Base-by-base conservation (phyloP, 306 rosid species). In the Medicago lupulina region DNA sequence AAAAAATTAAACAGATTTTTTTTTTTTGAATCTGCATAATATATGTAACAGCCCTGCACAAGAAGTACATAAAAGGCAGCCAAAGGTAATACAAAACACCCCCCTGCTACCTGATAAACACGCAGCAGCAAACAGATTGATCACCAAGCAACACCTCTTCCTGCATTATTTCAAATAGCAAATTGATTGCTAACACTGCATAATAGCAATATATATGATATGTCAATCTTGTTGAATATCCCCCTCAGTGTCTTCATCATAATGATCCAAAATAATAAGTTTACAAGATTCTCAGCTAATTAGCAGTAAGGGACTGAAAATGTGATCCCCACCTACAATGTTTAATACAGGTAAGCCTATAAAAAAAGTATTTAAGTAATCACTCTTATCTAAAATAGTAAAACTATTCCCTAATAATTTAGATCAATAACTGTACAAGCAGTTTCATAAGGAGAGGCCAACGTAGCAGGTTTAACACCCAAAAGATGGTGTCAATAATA, bases 401-500 rank as follows among this genome's bases (percentile, higher is more conserved):
- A 61, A 78, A 78, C 69, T 16, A 53, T 57, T 39, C 77, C 82
- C 60, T 74, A 76, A 75, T 79, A 59, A 75, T 71, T 58, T 76
- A 19, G 66, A 50, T 16, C 79, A 55, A 55, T 23, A 39, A 85
- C 76, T 63, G 47, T 74, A 41, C 49, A 2, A 60, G 67, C 59
- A 64, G 63, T 81, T 73, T 68, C 74, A 58, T 34, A 31, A 60
- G 78, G 73, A 81, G 74, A 73, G 78, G 49, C 75, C 83, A 57
- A 73, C 39, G 23, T 46, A 61, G 68, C 53, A 69, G 50, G 70
- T 69, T 70, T 50, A 65, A 70, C 63, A 78, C 34, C 28, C 28
- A 5, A 59, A 78, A 58, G 73, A 36, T 65, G 76, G 46, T 31
- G 76, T 71, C 50, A 62, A 74, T 44, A 70, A 75, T 75, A 79